phyloP scores from a whole-genome alignment of 2,329 filamentous ascomycete species.

The Paecilomyces fulvus region DNA sequence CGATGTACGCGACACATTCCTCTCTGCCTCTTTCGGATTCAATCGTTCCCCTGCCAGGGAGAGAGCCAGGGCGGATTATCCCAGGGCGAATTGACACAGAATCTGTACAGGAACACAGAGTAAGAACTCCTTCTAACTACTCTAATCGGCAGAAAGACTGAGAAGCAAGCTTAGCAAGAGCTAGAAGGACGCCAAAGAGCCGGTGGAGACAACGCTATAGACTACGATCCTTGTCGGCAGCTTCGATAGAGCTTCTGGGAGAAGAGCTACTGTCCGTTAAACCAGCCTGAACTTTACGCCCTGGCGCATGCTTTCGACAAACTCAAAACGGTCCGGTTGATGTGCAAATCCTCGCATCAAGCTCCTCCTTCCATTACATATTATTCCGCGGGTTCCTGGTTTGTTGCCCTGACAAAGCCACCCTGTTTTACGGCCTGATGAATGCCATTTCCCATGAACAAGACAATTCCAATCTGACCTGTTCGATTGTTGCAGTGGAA shows the following conservation, averaged over 20 bases:
- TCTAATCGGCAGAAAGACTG: background rate
- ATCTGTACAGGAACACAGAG: background rate
- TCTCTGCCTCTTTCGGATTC: background rate
- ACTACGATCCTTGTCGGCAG: background rate
- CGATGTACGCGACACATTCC: slow-evolving; percentile 1
- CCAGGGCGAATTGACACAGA: background rate
- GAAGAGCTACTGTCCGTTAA: background rate
- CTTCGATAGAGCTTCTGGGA: background rate
- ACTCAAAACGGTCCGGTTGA: background rate
- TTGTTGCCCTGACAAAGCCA: background rate
- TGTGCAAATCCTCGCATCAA: background rate
- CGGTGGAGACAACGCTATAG: background rate
- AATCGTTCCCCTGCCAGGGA: background rate
- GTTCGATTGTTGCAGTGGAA: background rate
- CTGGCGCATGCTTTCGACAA: background rate
- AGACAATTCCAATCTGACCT: background rate
- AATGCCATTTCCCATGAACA: background rate
- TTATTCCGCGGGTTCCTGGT: background rate
- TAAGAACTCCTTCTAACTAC: background rate
- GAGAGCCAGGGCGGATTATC: background rate
- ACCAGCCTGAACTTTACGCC: background rate
- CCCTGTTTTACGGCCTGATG: background rate
- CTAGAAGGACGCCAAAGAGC: background rate
- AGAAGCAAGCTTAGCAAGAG: background rate
- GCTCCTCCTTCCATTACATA: background rate